Conservation (phyloP, 768 basidiomycete species). For the Kwoniella sp. region DNA sequence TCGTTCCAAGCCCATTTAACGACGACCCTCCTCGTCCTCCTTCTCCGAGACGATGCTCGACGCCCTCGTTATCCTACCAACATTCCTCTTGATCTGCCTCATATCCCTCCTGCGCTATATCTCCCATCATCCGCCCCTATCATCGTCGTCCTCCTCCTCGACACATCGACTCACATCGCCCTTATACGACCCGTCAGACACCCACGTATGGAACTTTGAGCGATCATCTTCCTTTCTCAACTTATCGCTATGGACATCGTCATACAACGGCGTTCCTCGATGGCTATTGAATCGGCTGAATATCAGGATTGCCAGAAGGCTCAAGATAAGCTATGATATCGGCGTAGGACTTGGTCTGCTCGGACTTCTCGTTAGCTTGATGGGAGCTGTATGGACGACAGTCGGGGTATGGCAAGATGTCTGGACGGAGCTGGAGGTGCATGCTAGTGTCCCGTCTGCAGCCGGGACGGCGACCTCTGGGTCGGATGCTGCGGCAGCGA, state of each 20-base stretch:
- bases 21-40: not conserved
- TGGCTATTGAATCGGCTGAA: slow-evolving; percentile 18
- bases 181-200: not conserved
- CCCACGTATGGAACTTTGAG: slow-evolving; percentile 26
- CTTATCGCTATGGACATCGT: slow-evolving; percentile 32
- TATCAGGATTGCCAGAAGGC: not conserved
- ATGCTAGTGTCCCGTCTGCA: slow-evolving; percentile 19
- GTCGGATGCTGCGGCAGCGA: not conserved
- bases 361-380: slow-evolving; percentile 18
- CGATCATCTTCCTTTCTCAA: slow-evolving; percentile 13
- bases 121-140: slow-evolving; percentile 6
- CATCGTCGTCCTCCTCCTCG: slow-evolving; percentile 8
- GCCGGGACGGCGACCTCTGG: not conserved
- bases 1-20: not conserved
- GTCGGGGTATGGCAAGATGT: slow-evolving; percentile 41
- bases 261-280: slow-evolving; percentile 31
- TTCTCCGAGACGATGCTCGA: slow-evolving; percentile 2
- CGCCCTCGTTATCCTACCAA: slow-evolving; percentile 24
- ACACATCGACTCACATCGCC: slow-evolving; percentile 28
- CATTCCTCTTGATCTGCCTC: slow-evolving; percentile 22
- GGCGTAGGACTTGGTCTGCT: slow-evolving; percentile 25
- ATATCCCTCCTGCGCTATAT: slow-evolving; percentile 23
- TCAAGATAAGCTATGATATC: slow-evolving; percentile 30
- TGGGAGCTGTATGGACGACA: slow-evolving; percentile 29
- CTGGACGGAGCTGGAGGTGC: slow-evolving; percentile 34